A percentile compares a stretch with the other conserved stretches of the same genome.
Conservation (phyloP, 495 filamentous ascomycete genomes). For the Astrocystis sublimbata region DNA sequence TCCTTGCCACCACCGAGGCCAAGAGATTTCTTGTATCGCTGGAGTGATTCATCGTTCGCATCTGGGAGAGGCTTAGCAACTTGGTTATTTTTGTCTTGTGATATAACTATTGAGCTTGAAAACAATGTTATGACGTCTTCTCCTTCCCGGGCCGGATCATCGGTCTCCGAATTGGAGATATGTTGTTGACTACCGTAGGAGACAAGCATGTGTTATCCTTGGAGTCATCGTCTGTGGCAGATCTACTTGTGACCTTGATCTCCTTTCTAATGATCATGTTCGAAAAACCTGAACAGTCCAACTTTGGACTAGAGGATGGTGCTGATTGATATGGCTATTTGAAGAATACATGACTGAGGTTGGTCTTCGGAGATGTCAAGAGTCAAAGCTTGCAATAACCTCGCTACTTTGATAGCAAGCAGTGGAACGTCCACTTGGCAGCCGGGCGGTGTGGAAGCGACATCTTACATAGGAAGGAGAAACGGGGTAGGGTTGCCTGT, state of each 20-base stretch:
- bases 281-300: conserved; percentile 29
- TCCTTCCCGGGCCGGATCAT: not conserved
- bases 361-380: not conserved
- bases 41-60: conserved; percentile 83
- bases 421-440: conserved; percentile 9
- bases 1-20: conserved; percentile 68
- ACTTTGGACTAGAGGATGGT: conserved; percentile 22
- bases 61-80: conserved; percentile 41
- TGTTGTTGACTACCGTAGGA: no score
- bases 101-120: conserved; percentile 9
- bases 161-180: no score
- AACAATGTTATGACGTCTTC: conserved; percentile 11
- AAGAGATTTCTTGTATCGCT: conserved; percentile 95
- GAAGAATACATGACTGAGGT: not conserved
- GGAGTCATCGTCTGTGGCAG: not conserved
- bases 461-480: not conserved
- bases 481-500: not conserved
- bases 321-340: not conserved
- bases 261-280: conserved; percentile 18
- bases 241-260: not conserved
- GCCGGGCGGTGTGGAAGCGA: not conserved
- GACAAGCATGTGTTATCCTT: no score
- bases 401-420: conserved; percentile 1
- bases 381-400: conserved; percentile 10
- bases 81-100: conserved; percentile 12